Conservation (phyloP, 306 rosid species). For the Castanopsis chinensis region DNA sequence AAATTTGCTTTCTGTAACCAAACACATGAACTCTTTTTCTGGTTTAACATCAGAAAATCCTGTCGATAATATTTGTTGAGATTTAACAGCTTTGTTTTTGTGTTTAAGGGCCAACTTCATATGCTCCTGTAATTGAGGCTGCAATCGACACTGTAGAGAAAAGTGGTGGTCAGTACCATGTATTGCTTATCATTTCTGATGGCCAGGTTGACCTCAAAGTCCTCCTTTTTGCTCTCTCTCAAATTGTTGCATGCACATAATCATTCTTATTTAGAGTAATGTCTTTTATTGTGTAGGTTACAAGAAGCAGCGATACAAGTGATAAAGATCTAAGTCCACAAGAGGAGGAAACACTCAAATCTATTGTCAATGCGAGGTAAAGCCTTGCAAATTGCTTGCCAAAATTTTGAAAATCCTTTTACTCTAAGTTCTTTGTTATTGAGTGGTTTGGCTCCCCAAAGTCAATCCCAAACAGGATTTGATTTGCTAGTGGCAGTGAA, state of each 20-base stretch:
- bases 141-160: constrained; percentile 87
- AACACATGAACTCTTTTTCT: neutral
- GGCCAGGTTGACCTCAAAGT: constrained; percentile 58
- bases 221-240: neutral
- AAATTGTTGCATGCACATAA: neutral
- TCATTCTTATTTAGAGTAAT: neutral
- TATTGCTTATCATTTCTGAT: constrained; percentile 75
- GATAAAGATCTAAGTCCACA: constrained; percentile 67
- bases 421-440: neutral
- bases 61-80: neutral
- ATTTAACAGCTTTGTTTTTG: constrained; percentile 7
- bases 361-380: constrained; percentile 79
- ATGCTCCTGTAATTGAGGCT: constrained; percentile 74
- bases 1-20: no score
- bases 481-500: neutral
- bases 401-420: neutral
- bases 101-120: constrained; percentile 84
- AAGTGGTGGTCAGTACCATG: constrained; percentile 78
- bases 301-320: constrained; percentile 42
- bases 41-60: neutral
- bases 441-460: neutral
- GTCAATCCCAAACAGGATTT: neutral
- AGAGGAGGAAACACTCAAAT: constrained; percentile 69
- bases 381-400: neutral
- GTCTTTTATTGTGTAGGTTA: constrained; percentile 49